These are phyloP conservation scores for Westerdykella ornata DNA, from an alignment of 2,329 filamentous ascomycete genomes.

Conservation along the genomic window DNA sequence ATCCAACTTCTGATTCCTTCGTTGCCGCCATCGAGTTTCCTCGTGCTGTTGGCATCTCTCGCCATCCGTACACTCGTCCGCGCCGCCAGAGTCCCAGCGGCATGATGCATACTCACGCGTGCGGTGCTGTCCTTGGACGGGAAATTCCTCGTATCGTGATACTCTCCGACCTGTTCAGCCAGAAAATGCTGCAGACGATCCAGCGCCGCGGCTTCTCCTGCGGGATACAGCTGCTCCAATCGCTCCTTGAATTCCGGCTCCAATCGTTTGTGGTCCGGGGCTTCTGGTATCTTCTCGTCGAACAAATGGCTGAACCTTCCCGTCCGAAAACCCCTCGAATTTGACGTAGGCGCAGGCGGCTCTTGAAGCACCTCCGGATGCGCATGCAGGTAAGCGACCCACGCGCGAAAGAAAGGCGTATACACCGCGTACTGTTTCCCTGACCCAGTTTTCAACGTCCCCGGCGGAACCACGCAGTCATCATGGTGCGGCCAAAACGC, in stretches of 20 bases:
- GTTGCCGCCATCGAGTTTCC: conserved; percentile 47
- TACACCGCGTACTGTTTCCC: conserved; percentile 83
- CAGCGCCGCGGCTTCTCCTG: conserved; percentile 41
- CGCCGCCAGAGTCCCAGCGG: conserved; percentile 42
- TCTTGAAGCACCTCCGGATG: conserved; percentile 61
- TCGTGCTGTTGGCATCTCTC: conserved; percentile 40
- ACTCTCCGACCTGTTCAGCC: conserved; percentile 41
- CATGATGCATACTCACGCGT: conserved; percentile 41
- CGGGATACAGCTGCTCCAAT: conserved; percentile 40
- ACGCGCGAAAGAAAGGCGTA: conserved; percentile 71
- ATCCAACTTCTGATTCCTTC: conserved; percentile 45
- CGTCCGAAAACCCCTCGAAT: conserved; percentile 45
- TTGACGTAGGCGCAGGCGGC: conserved; percentile 52
- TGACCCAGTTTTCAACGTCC: conserved; percentile 56
- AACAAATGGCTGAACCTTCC: conserved; percentile 41
- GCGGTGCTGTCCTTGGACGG: conserved; percentile 39
- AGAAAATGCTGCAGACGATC: conserved; percentile 39
- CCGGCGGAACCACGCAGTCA: conserved; percentile 74
- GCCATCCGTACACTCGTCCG: conserved; percentile 48
- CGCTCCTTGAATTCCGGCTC: conserved; percentile 31
- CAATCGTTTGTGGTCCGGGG: conserved; percentile 58
- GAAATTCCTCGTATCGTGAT: conserved; percentile 39
- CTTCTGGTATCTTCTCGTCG: conserved; percentile 29
- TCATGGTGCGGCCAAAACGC: conserved; percentile 70
- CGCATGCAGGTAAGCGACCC: conserved; percentile 65